phyloP scores from a whole-genome alignment of 495 filamentous ascomycete species.

The Hapsidospora chrysogenum region DNA sequence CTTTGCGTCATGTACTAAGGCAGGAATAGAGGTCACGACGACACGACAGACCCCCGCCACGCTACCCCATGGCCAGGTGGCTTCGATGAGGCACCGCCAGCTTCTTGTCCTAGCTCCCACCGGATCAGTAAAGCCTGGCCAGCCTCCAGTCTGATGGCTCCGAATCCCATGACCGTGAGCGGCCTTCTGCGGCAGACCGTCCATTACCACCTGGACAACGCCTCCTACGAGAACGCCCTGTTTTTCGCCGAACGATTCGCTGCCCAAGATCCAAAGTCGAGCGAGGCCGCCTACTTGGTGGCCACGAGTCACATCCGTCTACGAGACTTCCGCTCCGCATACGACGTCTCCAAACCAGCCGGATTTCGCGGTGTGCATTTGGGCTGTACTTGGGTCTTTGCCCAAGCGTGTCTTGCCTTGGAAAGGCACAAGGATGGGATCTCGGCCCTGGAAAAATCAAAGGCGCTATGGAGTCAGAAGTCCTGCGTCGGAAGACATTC shows the following conservation, averaged over 20 bases:
- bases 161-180: constrained; percentile 46
- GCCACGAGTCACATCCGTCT: constrained; percentile 69
- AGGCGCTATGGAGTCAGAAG: constrained; percentile 50
- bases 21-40: no score
- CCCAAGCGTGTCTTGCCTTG: constrained; percentile 68
- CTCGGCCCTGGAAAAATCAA: constrained; percentile 58
- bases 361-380: constrained; percentile 54
- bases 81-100: constrained; percentile 3
- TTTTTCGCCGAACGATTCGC: constrained; percentile 78
- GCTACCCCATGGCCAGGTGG: background rate
- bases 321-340: constrained; percentile 49
- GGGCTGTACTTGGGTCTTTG: constrained; percentile 83
- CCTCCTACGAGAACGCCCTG: constrained; percentile 70
- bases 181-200: constrained; percentile 69
- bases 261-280: constrained; percentile 61
- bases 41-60: background rate
- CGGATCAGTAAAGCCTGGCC: background rate
- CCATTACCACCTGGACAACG: constrained; percentile 87
- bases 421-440: constrained; percentile 68
- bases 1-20: no score
- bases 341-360: constrained; percentile 48
- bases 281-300: constrained; percentile 69
- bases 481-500: constrained; percentile 58
- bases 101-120: constrained; percentile 7
- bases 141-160: constrained; percentile 45